Percentiles rank a stretch among this genome's conserved stretches.
Conservation (phyloP, 177 flowering plant species). For the Tripterygium wilfordii region DNA sequence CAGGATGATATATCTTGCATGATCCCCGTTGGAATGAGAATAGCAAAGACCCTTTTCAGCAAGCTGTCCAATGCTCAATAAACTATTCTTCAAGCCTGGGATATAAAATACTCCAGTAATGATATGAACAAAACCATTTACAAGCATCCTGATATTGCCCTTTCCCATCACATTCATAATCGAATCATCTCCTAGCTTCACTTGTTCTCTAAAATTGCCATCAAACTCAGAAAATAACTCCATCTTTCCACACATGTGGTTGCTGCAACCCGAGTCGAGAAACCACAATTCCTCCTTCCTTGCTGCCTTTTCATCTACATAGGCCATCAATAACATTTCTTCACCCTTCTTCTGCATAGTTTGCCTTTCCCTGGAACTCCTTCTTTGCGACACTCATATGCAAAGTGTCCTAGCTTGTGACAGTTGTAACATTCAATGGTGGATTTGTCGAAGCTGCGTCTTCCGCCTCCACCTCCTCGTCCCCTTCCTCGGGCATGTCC, state of each 20-base stretch:
- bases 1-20: constrained; percentile 10
- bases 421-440: background rate
- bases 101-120: too few relatives aligned
- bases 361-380: too few relatives aligned
- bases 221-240: too few relatives aligned
- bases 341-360: too few relatives aligned
- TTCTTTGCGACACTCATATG: too few relatives aligned
- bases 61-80: constrained; percentile 16
- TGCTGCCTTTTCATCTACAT: too few relatives aligned
- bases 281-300: too few relatives aligned
- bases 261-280: too few relatives aligned
- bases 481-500: background rate
- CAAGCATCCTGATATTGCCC: background rate
- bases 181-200: background rate
- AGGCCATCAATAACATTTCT: too few relatives aligned
- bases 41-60: constrained; percentile 10
- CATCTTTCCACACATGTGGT: too few relatives aligned
- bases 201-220: too few relatives aligned
- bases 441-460: background rate
- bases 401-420: background rate
- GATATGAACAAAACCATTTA: constrained; percentile 2
- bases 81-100: constrained; percentile 13
- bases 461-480: background rate
- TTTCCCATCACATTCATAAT: constrained; percentile 1
- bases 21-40: constrained; percentile 2